These are phyloP conservation scores for Westerdykella sp. DNA, from an alignment of 2,329 filamentous ascomycete species.

Conservation along the genomic window DNA sequence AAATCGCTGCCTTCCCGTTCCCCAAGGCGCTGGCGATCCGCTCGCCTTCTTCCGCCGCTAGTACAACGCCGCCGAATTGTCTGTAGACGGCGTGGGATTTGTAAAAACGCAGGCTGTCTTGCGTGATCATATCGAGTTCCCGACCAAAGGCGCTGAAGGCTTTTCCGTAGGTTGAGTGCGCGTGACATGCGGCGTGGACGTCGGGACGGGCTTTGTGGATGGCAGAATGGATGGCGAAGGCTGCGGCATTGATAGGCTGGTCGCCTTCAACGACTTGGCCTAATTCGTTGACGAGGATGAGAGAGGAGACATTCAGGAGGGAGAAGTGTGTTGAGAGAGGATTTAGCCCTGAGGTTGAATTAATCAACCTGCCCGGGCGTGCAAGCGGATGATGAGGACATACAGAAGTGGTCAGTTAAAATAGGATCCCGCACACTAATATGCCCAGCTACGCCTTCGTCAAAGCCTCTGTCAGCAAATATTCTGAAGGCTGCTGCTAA, in stretches of 20 bases:
- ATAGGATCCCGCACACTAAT: constrained; percentile 39
- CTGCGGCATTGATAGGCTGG: constrained; percentile 42
- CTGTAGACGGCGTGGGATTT: constrained; percentile 38
- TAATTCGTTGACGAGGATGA: constrained; percentile 41
- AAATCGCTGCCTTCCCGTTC: constrained; percentile 32
- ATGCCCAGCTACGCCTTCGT: constrained; percentile 42
- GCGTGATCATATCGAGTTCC: constrained; percentile 44
- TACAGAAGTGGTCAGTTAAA: constrained; percentile 29
- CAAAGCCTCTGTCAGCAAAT: constrained; percentile 37
- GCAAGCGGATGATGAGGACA: constrained; percentile 1
- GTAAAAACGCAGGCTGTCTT: constrained; percentile 42
- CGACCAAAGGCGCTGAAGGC: constrained; percentile 44
- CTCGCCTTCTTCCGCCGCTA: constrained; percentile 40
- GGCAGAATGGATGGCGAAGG: constrained; percentile 44
- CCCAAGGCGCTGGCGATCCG: constrained; percentile 38
- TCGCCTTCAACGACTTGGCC: constrained; percentile 38
- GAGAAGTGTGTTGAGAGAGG: constrained; percentile 43
- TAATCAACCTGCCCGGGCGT: background rate
- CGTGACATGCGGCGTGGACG: constrained; percentile 41
- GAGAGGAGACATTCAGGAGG: constrained; percentile 37
- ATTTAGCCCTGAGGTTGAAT: constrained; percentile 32
- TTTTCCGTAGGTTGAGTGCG: constrained; percentile 44
- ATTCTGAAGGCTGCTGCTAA: constrained; percentile 41
- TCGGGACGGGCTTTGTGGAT: constrained; percentile 35
- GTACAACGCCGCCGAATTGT: constrained; percentile 39